A percentile compares a stretch with the other conserved stretches of the same genome.
Evolutionary conservation across 495 filamentous ascomycete species (phyloP).

Genomic region (Penicillium ucsense): DNA sequence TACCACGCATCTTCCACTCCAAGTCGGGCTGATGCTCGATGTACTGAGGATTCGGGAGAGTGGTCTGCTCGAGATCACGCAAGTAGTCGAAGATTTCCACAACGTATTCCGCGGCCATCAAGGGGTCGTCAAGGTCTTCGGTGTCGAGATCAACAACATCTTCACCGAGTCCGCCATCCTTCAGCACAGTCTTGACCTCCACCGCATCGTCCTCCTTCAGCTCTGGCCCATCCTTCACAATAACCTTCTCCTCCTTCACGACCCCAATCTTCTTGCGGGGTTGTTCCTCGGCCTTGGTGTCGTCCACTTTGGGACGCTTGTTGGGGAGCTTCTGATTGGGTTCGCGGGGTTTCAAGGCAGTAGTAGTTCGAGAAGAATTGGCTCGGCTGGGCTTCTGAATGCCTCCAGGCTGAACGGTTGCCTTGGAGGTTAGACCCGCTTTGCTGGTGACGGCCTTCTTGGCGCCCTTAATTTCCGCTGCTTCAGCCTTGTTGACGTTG

Average conservation of each 20-base stretch:
- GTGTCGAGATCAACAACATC: constrained; percentile 53
- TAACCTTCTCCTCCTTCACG: constrained; percentile 9
- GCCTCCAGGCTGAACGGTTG: constrained; percentile 57
- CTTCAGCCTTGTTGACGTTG: constrained; percentile 78
- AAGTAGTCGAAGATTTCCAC: constrained; percentile 97
- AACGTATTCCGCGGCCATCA: constrained; percentile 97
- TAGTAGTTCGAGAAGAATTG: constrained; percentile 54
- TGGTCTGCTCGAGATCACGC: constrained; percentile 70
- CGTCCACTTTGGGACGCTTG: constrained; percentile 45
- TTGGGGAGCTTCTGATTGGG: constrained; percentile 47
- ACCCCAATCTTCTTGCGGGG: constrained; percentile 49
- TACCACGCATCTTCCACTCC: constrained; percentile 97
- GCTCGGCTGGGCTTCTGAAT: constrained; percentile 68
- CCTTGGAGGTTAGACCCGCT: constrained; percentile 63
- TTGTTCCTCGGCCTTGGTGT: constrained; percentile 35
- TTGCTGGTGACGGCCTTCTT: constrained; percentile 61
- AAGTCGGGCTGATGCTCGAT: constrained; percentile 89
- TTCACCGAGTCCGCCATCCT: constrained; percentile 18
- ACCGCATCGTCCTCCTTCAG: too few species aligned
- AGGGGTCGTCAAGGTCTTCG: constrained; percentile 83
- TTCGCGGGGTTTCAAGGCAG: constrained; percentile 50
- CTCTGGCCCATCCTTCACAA: constrained; percentile 8
- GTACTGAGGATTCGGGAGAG: constrained; percentile 83
- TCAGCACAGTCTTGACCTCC: constrained; percentile 32
- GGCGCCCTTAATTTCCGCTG: constrained; percentile 45